Evolutionary conservation across 495 filamentous ascomycete species (phyloP).

Genomic region (Aspergillus saccharolyticus): DNA sequence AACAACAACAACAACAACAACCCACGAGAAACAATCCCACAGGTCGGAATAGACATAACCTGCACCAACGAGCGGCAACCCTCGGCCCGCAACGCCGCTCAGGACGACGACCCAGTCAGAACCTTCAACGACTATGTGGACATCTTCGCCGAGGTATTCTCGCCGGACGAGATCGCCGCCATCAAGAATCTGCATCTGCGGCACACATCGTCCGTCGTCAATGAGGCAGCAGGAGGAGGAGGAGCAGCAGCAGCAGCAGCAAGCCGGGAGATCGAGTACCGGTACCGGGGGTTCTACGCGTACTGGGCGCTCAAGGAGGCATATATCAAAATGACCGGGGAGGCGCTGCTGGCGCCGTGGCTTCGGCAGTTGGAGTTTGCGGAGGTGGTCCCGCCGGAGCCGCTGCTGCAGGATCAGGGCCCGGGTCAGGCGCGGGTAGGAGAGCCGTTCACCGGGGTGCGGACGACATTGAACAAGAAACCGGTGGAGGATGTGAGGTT

Average conservation of each 20-base stretch:
- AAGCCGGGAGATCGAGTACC: constrained; percentile 40
- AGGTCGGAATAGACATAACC: constrained; percentile 66
- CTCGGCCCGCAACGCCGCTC: constrained; percentile 29
- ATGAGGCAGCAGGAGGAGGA: too few species aligned
- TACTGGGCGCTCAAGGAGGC: constrained; percentile 88
- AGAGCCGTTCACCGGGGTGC: constrained; percentile 47
- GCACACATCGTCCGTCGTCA: too few species aligned
- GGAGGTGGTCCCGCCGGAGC: constrained; percentile 54
- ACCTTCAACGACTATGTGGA: constrained; percentile 62
- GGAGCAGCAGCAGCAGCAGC: too few species aligned
- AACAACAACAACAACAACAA: too few species aligned
- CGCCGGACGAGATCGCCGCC: constrained; percentile 49
- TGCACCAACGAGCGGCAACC: constrained; percentile 60
- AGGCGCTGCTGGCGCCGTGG: constrained; percentile 79
- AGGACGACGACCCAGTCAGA: constrained; percentile 44
- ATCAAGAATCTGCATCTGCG: too few species aligned
- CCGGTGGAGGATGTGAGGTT: constrained; percentile 50
- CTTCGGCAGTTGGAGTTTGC: constrained; percentile 63
- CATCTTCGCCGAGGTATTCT: constrained; percentile 77
- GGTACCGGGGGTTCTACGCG: constrained; percentile 75
- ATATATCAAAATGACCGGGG: constrained; percentile 90
- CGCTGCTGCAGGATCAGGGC: constrained; percentile 8
- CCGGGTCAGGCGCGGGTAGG: constrained; percentile 22
- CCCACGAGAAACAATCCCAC: constrained; percentile 18
- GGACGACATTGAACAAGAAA: constrained; percentile 46